Base-by-base conservation (phyloP, 1,284 basidiomycete species). In the Apiotrichum laibachii region DNA sequence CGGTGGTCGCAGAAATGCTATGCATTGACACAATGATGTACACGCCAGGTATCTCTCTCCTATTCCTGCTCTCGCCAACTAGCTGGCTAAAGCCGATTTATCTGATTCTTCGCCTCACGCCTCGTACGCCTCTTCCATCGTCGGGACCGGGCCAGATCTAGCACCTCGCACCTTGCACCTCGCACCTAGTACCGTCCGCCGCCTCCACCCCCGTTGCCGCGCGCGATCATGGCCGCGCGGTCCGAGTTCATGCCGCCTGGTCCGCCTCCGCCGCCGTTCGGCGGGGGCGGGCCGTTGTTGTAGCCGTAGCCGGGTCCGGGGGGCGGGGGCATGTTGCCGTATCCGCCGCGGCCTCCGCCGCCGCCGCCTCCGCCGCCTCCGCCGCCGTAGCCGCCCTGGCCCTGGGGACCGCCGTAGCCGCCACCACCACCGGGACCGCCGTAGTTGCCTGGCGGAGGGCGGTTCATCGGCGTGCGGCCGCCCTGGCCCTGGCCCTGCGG, bases 171-270 rank as follows among this genome's bases (percentile, higher is more conserved):
- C n/a, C n/a, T n/a, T n/a, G n/a, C n/a, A n/a, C n/a, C 26, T 31
- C 26, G 26, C 26, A 31, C 26, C 26, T 31, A 31, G 26, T 31
- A 31, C 26, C 26, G 26, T 31, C 26, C 26, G 26, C 26, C 26
- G 26, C 26, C 26, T 31, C 26, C 26, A 7, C 37, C 53, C 15
- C 53, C 53, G 21, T 39, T 46, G 16, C 37, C 44, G 31, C 57
- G 47, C 31, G 57, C 57, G 33, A 54, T 54, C 57, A 59, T 59
- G 15, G 52, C 57, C 35, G 52, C 57, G 35, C 56, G 56, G 44
- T 57, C 56, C 21, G 56, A 45, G 56, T 57, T 57, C 56, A 57
- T 57, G 5, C 12, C 33, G 4, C 31, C n/a, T 1, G 18, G 9
- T 18, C 40, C 5, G 19, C 48, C 33, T 31, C 49, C 49, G 15